Evolutionary conservation across 2,329 filamentous ascomycete genomes (phyloP), one percentile per base, ranked within the genome.

Genomic region (Hymenoscyphus linearis): DNA sequence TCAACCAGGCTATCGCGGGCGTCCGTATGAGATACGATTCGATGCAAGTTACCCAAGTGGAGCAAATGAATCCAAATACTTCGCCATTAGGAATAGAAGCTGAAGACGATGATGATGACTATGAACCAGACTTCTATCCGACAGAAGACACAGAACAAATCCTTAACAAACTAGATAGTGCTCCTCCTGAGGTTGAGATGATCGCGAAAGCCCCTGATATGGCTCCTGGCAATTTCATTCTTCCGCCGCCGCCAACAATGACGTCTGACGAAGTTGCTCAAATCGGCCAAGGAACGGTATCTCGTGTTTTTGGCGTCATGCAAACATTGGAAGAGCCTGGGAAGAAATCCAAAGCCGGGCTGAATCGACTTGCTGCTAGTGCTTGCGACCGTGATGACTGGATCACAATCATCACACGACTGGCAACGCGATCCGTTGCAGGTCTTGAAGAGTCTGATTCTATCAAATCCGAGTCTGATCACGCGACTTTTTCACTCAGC

Each of bases 381-480:
- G 88, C 87, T 2, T 91, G 92, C 68, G 91, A 93, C 69, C 83
- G 88, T 64, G 93, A 97, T 65, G 90, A 92, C 0, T 98, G 93
- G 93, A 84, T 96, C 67, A 95, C 91, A 0, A 85, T 98, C 22
- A 82, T 98, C 60, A 89, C 89, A 47, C 86, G 95, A 55, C 78
- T 98, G 54, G 93, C 93, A 13, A 96, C 93, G 3, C 84, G 93
- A 40, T 84, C 91, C 25, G 82, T 85, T 13, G 84, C 85, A 26
- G 88, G 88, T 1, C 80, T 96, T 2, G 88, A 91, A 57, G 82
- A 83, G 18, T 68, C 64, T 31, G 70, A 73, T 12, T 65, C 75
- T 0, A 74, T 87, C 66, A 87, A 90, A 66, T 75, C 79, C 0
- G 86, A 90, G 68, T 79, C 80, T 40, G 62, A 71, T 63, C 55